phyloP scores from a whole-genome alignment of 78 protist genomes.

The Dictyostelium purpureum region DNA sequence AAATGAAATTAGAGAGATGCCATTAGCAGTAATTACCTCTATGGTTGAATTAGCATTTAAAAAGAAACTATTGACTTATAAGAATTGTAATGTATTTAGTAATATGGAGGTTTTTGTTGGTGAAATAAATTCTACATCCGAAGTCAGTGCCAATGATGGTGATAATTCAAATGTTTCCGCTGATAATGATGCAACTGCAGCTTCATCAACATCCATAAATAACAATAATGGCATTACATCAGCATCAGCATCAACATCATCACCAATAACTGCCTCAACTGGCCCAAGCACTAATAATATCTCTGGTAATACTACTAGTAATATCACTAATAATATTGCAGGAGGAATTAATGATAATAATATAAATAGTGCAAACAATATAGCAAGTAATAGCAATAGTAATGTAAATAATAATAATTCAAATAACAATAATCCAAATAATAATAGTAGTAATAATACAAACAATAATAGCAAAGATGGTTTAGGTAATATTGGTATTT shows the following conservation, averaged over 20 bases:
- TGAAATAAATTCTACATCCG: too few relatives aligned
- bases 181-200: not conserved
- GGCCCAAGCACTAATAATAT: not conserved
- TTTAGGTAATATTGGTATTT: not conserved
- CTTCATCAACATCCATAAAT: not conserved
- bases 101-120: conserved; percentile 1
- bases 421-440: too few relatives aligned
- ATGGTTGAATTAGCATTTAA: conserved; percentile 70
- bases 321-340: too few relatives aligned
- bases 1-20: conserved; percentile 58
- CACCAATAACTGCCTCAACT: not conserved
- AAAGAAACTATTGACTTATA: conserved; percentile 33
- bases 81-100: conserved; percentile 50
- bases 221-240: not conserved
- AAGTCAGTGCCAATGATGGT: too few relatives aligned
- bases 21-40: conserved; percentile 56
- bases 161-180: not conserved
- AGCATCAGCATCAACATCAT: not conserved
- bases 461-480: not conserved
- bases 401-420: too few relatives aligned
- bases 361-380: too few relatives aligned
- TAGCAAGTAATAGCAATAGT: too few relatives aligned
- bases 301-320: not conserved
- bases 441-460: too few relatives aligned
- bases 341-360: too few relatives aligned